Evolutionary conservation across 306 rosid species (phyloP), one percentile per base, ranked within the genome.

Genomic region (Inga laurina): DNA sequence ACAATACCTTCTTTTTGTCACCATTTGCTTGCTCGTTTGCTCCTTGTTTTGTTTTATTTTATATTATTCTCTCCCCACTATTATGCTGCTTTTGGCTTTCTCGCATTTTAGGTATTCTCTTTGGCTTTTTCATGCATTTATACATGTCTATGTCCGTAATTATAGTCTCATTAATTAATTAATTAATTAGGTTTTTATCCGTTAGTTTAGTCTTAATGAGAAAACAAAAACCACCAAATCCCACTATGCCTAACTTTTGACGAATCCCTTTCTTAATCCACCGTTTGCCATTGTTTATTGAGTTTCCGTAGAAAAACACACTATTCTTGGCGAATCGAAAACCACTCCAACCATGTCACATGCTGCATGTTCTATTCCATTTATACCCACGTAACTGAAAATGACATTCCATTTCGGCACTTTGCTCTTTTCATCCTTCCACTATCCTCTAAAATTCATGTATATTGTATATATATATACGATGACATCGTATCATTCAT

Each of bases 211-310:
- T 57, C 27, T 39, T 67, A 67, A 34, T 8, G 24, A 16, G 82
- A 54, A 57, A 39, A 76, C 68, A 76, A 83, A 83, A 83, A n/a
- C 65, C 32, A 91, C 90, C 95, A 83, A 83, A 91, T 90, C 90
- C 92, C 97, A 93, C 94, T 88, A 69, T 21, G 32, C 18, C 71
- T 18, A 83, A 74, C 95, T 86, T 90, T 93, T 81, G 83, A 87
- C 80, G 32, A 88, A 62, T 70, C 84, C 43, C 76, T 19, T 75
- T 74, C 16, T 52, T 48, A 7, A 43, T 71, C 27, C 37, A 32
- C 5, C 45, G 43, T 46, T 79, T 79, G 51, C 27, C 2, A 6
- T 75, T 74, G 76, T 69, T 69, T 59, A 64, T 74, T 2, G 30
- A 79, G 15, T 57, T 83, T 77, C 78, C 59, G 44, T 84, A 56